Base-by-base conservation (phyloP, 768 basidiomycete genomes). In the Lactarius hengduanensis region DNA sequence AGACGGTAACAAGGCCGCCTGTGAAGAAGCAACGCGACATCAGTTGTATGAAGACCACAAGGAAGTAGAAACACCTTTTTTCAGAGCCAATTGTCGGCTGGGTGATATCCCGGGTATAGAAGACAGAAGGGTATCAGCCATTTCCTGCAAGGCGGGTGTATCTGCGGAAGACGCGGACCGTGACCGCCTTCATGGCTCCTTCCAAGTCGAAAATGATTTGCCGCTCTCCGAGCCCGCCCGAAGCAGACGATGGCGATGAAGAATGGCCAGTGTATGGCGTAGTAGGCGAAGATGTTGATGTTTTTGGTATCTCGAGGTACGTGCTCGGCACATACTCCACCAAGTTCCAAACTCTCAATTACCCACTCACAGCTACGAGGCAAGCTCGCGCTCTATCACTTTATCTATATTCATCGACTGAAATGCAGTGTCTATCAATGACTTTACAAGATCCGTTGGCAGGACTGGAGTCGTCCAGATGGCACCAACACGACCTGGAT, bases 1-100 rank as follows among this genome's bases (percentile, higher is more conserved):
- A 73, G 10, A 81, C 62, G 36, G 80, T 80, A 58, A 70, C 74
- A 66, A 88, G 75, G 64, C 82, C 81, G 57, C 83, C 88, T 89
- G 71, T 61, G 28, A 55, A 50, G 28, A 56, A 22, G 13, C 9
- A 20, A 45, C 20, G 15, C 40, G 15, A 41, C 40, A 36, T 40
- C 15, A n/a, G 32, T 54, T 50, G 34, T 34, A 61, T 22, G 20
- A 34, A 11, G 32, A 26, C 54, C 26, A 38, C 22, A 20, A 34
- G 54, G 41, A 3, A 3, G 32, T 26, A n/a, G n/a, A 53, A 58
- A 32, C 8, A 67, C 66, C 53, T 59, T 60, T 67, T 40, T 67
- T 67, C 58, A 67, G 41, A 38, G 58, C 58, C 7, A 58, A 36
- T 18, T 38, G 62, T 13, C 62, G 53, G 54, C n/a, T 40, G 34